Base-by-base conservation (phyloP, 2,329 filamentous ascomycete genomes). In the Cladosporium colombiae region DNA sequence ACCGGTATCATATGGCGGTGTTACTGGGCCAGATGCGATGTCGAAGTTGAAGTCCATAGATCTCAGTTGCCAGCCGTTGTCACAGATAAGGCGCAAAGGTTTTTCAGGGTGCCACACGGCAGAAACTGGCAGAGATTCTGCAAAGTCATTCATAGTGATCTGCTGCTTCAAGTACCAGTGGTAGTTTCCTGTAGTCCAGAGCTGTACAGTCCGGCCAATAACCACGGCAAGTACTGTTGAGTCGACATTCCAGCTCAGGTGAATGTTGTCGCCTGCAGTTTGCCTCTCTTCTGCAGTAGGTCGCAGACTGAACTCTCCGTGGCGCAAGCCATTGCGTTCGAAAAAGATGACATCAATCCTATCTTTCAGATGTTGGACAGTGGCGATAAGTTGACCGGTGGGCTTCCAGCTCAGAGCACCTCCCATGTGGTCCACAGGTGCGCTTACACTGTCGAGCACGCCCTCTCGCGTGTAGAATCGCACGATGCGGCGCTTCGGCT, bases 131-230 rank as follows among this genome's bases (percentile, higher is more conserved):
- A 44, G 13, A 10, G 31, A n/a, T 13, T n/a, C 21, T 14, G 18
- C 56, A 27, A 44, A 25, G 8, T 37, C 33, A 23, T 49, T 29
- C 23, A 72, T 14, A 71, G 73, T 79, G 7, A 97, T 83, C 75
- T 97, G 93, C 76, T 97, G 93, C 80, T 99, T 99, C 18, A 99
- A 83, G 77, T 98, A 98, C 86, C 95, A 99, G 76, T 98, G 92
- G 72, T 99, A 99, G 77, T 99, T 99, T 23, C 92, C 91, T 85
- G 90, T 97, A 0, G 93, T 97, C 95, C 95, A 99, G 1, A 99
- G 81, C 75, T 99, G 95, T n/a, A 95, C 81, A 65, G 87, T 85
- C 69, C 93, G 86, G 35, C 82, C 81, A 71, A 93, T 87, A 1
- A 86, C 83, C n/a, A 97, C 89, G 6, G 94, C 93, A 55, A 99